phyloP scores from a whole-genome alignment of 768 basidiomycete genomes.

The Trametes cubensis region DNA sequence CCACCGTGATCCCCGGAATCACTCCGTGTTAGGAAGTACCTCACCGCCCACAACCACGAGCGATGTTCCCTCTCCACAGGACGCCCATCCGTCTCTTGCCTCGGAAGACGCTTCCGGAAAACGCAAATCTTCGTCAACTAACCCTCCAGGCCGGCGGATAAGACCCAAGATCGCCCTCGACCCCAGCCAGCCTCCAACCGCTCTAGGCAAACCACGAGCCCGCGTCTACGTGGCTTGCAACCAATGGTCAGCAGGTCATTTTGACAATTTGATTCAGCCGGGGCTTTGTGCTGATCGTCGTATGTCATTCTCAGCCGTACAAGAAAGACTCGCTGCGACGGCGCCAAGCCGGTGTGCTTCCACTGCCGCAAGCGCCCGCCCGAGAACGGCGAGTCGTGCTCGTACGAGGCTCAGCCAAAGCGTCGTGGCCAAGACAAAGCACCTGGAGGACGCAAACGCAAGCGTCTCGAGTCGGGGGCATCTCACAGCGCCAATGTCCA shows the following conservation, averaged over 20 bases:
- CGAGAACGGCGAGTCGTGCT: conserved; percentile 10
- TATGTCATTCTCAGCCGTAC: conserved; percentile 23
- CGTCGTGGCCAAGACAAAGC: conserved; percentile 17
- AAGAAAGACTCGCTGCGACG: conserved; percentile 19
- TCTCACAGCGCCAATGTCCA: not conserved
- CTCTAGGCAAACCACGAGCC: conserved; percentile 74
- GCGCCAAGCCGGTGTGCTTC: conserved; percentile 17
- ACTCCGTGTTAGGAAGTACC: not conserved
- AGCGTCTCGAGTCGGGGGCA: not conserved
- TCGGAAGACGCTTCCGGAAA: not conserved
- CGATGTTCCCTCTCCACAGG: not conserved
- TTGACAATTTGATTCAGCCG: conserved; percentile 1
- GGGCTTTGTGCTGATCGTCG: conserved; percentile 52
- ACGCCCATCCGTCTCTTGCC: not conserved
- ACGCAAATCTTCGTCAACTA: not conserved
- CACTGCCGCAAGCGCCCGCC: conserved; percentile 21
- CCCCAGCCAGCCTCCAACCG: conserved; percentile 74
- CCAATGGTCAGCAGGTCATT: conserved; percentile 61
- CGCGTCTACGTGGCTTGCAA: conserved; percentile 79
- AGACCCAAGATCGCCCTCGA: conserved; percentile 62
- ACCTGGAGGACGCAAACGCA: conserved; percentile 9
- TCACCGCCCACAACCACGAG: not conserved
- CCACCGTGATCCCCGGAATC: not conserved
- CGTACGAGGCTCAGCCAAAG: conserved; percentile 15
- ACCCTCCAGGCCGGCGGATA: conserved; percentile 10